Conservation (phyloP, 768 basidiomycete genomes). For the Kwoniella pini region DNA sequence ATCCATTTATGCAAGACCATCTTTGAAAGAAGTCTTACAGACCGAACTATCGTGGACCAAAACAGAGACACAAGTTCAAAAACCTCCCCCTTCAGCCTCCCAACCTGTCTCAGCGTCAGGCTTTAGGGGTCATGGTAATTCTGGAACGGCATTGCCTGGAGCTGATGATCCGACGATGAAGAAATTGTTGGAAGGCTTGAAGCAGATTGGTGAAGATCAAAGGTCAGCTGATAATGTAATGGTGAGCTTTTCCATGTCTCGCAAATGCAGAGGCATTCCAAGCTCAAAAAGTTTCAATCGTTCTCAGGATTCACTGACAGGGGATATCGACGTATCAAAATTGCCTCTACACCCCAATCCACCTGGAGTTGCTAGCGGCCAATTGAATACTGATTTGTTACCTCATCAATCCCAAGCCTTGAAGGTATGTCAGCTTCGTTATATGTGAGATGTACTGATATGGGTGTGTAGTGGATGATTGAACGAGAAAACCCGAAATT, state of each 20-base stretch:
- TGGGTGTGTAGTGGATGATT: slow-evolving; percentile 68
- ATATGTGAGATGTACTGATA: no score
- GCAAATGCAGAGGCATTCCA: background rate
- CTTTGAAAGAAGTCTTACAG: slow-evolving; percentile 65
- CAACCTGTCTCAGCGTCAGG: background rate
- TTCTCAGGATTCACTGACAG: slow-evolving; percentile 55
- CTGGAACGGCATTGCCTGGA: slow-evolving; percentile 6
- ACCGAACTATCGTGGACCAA: slow-evolving; percentile 73
- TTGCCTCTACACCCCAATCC: slow-evolving; percentile 72
- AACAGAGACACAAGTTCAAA: slow-evolving; percentile 66
- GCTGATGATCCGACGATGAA: slow-evolving; percentile 66
- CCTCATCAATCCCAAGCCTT: slow-evolving; percentile 66
- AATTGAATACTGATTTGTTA: slow-evolving; percentile 70
- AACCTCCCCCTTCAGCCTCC: slow-evolving; percentile 15
- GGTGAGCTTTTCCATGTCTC: slow-evolving; percentile 24
- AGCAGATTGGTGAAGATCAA: slow-evolving; percentile 75
- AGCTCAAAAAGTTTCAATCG: background rate
- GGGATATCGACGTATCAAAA: slow-evolving; percentile 64
- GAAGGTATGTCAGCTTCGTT: slow-evolving; percentile 23
- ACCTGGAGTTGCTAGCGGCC: slow-evolving; percentile 67
- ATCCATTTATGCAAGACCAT: slow-evolving; percentile 69
- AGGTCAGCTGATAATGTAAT: slow-evolving; percentile 61
- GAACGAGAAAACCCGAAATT: slow-evolving; percentile 74
- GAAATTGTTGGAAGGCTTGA: slow-evolving; percentile 66
- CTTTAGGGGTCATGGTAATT: slow-evolving; percentile 15